These are phyloP conservation scores for Austropuccinia psidii DNA, from an alignment of 1,284 basidiomycete species.

Conservation along the genomic window DNA sequence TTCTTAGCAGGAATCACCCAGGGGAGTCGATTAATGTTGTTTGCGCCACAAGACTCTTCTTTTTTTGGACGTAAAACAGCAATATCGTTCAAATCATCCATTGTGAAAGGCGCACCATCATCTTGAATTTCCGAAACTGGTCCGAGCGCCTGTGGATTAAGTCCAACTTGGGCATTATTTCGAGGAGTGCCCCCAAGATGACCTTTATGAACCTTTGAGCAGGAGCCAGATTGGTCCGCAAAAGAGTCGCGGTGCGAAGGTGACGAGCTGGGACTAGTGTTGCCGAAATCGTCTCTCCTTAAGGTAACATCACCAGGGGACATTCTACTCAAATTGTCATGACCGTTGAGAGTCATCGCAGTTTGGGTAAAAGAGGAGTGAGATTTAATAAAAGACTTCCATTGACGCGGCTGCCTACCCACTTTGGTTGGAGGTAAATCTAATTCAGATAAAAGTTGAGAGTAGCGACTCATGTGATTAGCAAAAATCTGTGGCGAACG, in stretches of 20 bases:
- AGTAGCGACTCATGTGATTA: constrained; percentile 59
- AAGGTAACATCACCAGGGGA: too few species aligned
- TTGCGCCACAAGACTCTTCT: not conserved
- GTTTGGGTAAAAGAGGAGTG: not conserved
- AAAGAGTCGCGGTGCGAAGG: too few species aligned
- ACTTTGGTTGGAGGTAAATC: constrained; percentile 68
- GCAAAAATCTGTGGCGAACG: constrained; percentile 58
- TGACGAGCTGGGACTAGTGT: too few species aligned
- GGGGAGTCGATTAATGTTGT: not conserved
- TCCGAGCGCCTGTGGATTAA: not conserved
- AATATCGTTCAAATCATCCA: constrained; percentile 19
- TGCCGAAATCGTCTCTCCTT: too few species aligned
- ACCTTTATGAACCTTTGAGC: too few species aligned
- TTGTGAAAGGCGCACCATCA: constrained; percentile 15
- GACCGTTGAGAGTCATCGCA: too few species aligned
- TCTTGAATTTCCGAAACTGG: not conserved
- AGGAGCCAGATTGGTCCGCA: too few species aligned
- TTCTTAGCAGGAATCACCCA: constrained; percentile 15
- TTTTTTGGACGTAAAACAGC: not conserved
- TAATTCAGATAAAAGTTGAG: constrained; percentile 67
- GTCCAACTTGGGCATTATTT: not conserved
- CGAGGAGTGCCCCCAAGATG: too few species aligned
- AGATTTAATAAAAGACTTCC: constrained; percentile 17
- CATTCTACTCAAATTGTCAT: too few species aligned
- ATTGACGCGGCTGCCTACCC: constrained; percentile 42